phyloP scores from a whole-genome alignment of 495 filamentous ascomycete species.

The Hypoxylon subgilvum region DNA sequence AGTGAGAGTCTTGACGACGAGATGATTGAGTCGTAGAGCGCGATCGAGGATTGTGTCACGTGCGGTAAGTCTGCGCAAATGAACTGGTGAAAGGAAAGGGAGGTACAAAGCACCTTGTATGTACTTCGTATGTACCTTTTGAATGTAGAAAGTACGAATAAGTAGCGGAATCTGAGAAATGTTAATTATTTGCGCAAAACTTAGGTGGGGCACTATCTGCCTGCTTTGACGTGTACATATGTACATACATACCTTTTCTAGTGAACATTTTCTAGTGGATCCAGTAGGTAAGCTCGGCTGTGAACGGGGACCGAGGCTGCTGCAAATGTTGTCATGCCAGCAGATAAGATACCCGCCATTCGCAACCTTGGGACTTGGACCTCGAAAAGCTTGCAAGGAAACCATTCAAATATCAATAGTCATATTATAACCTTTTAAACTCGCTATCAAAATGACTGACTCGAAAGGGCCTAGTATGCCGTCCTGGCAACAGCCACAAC shows the following conservation, averaged over 20 bases:
- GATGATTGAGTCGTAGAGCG: conserved; percentile 19
- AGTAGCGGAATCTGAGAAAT: neutral
- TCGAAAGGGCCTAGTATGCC: conserved; percentile 27
- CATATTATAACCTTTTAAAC: neutral
- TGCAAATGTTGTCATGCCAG: neutral
- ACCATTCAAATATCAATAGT: neutral
- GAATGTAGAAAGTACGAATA: neutral
- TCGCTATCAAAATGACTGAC: conserved; percentile 22
- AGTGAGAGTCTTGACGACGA: conserved; percentile 18
- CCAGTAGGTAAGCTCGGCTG: neutral
- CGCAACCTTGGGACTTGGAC: neutral
- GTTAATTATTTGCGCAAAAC: neutral
- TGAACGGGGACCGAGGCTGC: conserved; percentile 20
- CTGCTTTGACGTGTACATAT: too few species aligned
- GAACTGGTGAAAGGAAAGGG: conserved; percentile 16
- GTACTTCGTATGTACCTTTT: too few species aligned
- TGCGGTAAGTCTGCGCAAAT: conserved; percentile 9
- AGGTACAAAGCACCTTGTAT: too few species aligned
- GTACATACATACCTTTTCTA: too few species aligned
- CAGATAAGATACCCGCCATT: conserved; percentile 10
- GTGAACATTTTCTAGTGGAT: too few species aligned
- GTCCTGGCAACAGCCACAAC: conserved; percentile 30
- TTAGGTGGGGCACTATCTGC: neutral
- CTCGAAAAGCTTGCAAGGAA: neutral
- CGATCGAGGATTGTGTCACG: conserved; percentile 30